These are phyloP conservation scores for Lachnellula suecica DNA, from an alignment of 2,329 filamentous ascomycete species.

Conservation along the genomic window DNA sequence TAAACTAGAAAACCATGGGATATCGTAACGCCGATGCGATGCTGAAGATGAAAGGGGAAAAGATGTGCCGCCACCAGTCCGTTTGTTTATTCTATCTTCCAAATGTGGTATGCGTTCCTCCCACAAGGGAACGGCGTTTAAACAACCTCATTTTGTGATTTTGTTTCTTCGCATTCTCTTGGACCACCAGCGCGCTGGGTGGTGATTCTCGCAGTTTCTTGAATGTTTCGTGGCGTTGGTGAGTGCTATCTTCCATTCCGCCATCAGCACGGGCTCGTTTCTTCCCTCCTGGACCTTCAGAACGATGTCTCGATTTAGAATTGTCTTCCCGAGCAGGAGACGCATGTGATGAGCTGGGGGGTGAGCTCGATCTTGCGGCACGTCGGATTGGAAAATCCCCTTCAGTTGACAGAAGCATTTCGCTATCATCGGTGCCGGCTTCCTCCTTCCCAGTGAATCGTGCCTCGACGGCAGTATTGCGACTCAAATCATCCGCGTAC, in stretches of 20 bases:
- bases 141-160: neutral
- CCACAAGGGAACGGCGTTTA: neutral
- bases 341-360: neutral
- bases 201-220: neutral
- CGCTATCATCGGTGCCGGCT: neutral
- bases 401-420: slow-evolving; percentile 1
- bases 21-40: slow-evolving; percentile 1
- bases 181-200: neutral
- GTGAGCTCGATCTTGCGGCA: neutral
- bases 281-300: neutral
- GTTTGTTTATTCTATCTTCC: neutral
- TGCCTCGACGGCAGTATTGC: neutral
- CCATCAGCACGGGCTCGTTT: neutral
- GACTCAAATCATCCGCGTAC: neutral
- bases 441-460: neutral
- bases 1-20: neutral
- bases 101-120: neutral
- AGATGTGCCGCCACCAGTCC: too few species aligned
- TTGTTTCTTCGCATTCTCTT: neutral
- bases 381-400: neutral
- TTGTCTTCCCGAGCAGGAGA: neutral
- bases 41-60: neutral
- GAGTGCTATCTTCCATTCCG: neutral
- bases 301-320: neutral
- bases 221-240: neutral